A percentile compares a stretch with the other conserved stretches of the same genome.
Conservation (phyloP, 371 early-diverging fungal genomes). For the Mortierella sp. region DNA sequence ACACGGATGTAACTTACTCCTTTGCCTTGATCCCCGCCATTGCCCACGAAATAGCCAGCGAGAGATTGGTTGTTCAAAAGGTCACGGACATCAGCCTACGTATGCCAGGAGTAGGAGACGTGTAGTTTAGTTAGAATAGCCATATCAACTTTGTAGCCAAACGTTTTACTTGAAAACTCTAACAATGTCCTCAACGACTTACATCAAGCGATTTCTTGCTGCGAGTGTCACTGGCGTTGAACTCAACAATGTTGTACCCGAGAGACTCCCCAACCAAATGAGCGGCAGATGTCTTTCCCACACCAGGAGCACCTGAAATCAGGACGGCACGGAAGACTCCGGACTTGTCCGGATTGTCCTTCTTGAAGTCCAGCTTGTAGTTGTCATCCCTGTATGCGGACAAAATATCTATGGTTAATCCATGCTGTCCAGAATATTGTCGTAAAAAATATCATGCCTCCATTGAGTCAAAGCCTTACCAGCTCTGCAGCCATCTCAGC, state of each 20-base stretch:
- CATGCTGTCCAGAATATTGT: no score
- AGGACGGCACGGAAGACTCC: constrained; percentile 79
- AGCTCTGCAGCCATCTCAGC: constrained; percentile 80
- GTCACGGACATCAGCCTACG: constrained; percentile 62
- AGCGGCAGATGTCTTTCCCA: constrained; percentile 99
- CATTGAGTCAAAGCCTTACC: constrained; percentile 63
- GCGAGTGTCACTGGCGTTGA: constrained; percentile 99
- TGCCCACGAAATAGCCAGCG: constrained; percentile 61
- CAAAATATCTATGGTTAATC: not conserved
- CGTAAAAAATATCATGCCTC: not conserved
- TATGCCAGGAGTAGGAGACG: no score
- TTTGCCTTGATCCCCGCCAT: constrained; percentile 19
- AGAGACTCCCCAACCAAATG: constrained; percentile 87
- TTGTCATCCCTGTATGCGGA: constrained; percentile 55
- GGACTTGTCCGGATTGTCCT: constrained; percentile 51
- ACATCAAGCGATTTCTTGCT: constrained; percentile 91
- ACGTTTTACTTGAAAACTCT: not conserved
- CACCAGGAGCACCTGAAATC: constrained; percentile 98
- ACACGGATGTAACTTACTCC: constrained; percentile 43
- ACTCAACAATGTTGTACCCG: constrained; percentile 94
- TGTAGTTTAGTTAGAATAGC: no score
- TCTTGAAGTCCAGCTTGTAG: constrained; percentile 54
- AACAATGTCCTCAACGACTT: constrained; percentile 16
- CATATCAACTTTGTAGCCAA: no score
- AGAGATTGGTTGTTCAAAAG: constrained; percentile 62